Evolutionary conservation across 2,329 filamentous ascomycete genomes (phyloP), one percentile per base, ranked within the genome.

Genomic region (Didymella arachidicola): DNA sequence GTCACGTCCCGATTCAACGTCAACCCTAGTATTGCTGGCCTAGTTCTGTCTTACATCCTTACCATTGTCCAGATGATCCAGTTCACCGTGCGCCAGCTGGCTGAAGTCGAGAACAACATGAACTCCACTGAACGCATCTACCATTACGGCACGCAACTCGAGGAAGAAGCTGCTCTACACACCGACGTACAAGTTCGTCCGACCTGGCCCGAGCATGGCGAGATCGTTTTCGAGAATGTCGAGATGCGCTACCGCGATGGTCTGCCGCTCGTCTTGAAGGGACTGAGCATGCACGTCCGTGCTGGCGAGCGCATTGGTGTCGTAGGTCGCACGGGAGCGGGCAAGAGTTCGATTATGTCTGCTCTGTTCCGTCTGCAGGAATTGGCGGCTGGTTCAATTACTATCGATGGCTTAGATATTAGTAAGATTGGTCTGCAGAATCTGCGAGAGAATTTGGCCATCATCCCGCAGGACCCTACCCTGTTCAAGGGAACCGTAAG

Each of bases 51-150:
- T 45, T 98, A 98, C 77, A 96, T 98, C 72, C 84, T 99, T 18
- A 86, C 89, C 14, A 96, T 97, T 70, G 93, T 96, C 18, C 92
- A 96, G 76, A 93, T 97, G 90, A 89, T 98, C 64, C 94, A 97
- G 73, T 97, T 97, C 77, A 94, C 92, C 0, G 92, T 98, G 18
- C 87, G 95, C 18, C 94, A 98, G 78, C 83, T 97, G 7, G 94
- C 94, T 26, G 94, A 97, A 77, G 92, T 98, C 8, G 94, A 98
- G 77, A 98, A 97, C 78, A 92, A 93, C 72, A 98, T 98, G 94
- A 98, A 97, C 75, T 89, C 93, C 0, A 95, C 96, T 0, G 94
- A 98, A 79, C 89, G 95, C 48, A 83, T 98, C 32, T 88, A 93
- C 74, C 92, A 96, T 80, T 98, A 98, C 74, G 93, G 92, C 53